Percentiles rank a stretch among this genome's conserved stretches.
Conservation (phyloP, 352 stramenopile genomes). For the Phytophthora boehmeriae region DNA sequence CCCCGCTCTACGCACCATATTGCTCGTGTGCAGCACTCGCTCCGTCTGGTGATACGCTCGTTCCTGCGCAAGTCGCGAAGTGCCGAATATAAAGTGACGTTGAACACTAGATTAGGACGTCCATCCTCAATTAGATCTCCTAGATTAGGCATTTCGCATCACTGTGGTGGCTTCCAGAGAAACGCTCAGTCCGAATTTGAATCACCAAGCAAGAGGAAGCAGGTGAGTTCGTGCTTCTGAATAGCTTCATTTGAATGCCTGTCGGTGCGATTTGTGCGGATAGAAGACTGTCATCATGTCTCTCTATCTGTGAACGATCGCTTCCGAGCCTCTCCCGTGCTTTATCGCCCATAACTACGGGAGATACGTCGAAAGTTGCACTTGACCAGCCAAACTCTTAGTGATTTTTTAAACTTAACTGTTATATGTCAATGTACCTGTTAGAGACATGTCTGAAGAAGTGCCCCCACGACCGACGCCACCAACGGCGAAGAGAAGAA, state of each 20-base stretch:
- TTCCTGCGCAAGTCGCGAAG: constrained; percentile 14
- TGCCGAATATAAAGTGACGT: constrained; percentile 22
- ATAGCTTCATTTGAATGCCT: background rate
- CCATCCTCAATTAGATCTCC: background rate
- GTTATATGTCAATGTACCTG: background rate
- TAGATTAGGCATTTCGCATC: background rate
- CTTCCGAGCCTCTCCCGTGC: constrained; percentile 1
- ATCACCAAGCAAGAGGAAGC: constrained; percentile 11
- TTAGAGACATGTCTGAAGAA: constrained; percentile 65
- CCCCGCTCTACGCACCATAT: constrained; percentile 27
- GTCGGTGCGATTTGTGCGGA: background rate
- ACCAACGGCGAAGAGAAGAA: constrained; percentile 80
- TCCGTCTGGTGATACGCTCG: constrained; percentile 3
- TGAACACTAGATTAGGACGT: constrained; percentile 6
- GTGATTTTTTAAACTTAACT: background rate
- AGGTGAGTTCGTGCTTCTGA: constrained; percentile 11
- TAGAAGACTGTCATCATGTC: background rate
- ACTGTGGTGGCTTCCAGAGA: constrained; percentile 11
- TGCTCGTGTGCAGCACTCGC: constrained; percentile 11
- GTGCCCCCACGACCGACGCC: constrained; percentile 46
- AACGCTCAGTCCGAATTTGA: constrained; percentile 32
- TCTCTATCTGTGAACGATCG: background rate
- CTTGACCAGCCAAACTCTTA: constrained; percentile 14
- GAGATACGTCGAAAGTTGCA: constrained; percentile 20
- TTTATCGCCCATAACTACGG: background rate